phyloP scores from a whole-genome alignment of 768 basidiomycete genomes.

The Pleurotus eryngii region DNA sequence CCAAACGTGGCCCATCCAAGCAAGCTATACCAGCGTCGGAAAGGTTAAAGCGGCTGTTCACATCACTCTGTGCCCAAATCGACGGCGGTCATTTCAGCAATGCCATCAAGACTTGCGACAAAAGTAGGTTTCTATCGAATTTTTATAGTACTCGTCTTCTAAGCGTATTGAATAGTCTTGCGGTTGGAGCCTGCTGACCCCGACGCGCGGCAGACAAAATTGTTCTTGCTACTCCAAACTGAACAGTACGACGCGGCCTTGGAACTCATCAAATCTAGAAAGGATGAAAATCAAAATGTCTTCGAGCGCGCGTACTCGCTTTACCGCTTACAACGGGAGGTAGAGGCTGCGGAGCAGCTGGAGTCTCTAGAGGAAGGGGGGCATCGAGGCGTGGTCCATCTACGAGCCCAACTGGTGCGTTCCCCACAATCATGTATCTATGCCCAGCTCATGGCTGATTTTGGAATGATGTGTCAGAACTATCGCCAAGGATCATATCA shows the following conservation, averaged over 20 bases:
- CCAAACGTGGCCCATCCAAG: slow-evolving; percentile 15
- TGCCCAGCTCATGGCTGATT: too few species aligned
- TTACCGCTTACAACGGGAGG: slow-evolving; percentile 76
- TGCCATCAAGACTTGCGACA: slow-evolving; percentile 89
- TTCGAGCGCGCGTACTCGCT: slow-evolving; percentile 82
- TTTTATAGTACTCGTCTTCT: background rate
- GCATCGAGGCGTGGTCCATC: slow-evolving; percentile 66
- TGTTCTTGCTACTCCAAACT: slow-evolving; percentile 85
- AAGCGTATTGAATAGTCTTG: slow-evolving; percentile 51
- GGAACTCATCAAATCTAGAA: slow-evolving; percentile 38
- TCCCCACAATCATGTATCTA: background rate
- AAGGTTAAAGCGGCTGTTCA: slow-evolving; percentile 59
- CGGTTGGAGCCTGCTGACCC: slow-evolving; percentile 58
- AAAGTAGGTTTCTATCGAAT: slow-evolving; percentile 46
- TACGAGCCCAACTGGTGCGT: slow-evolving; percentile 86
- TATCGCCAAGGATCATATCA: slow-evolving; percentile 80
- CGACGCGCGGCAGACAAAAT: slow-evolving; percentile 76
- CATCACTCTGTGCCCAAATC: slow-evolving; percentile 80
- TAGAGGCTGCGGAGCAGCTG: slow-evolving; percentile 59
- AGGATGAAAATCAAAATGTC: slow-evolving; percentile 26
- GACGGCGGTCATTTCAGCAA: slow-evolving; percentile 83
- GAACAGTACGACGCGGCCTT: slow-evolving; percentile 78
- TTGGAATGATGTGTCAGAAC: slow-evolving; percentile 37
- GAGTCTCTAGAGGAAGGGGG: slow-evolving; percentile 44
- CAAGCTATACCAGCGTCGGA: slow-evolving; percentile 30